phyloP scores from a whole-genome alignment of 176 grass and related monocot species.

The Ensete ventricosum region DNA sequence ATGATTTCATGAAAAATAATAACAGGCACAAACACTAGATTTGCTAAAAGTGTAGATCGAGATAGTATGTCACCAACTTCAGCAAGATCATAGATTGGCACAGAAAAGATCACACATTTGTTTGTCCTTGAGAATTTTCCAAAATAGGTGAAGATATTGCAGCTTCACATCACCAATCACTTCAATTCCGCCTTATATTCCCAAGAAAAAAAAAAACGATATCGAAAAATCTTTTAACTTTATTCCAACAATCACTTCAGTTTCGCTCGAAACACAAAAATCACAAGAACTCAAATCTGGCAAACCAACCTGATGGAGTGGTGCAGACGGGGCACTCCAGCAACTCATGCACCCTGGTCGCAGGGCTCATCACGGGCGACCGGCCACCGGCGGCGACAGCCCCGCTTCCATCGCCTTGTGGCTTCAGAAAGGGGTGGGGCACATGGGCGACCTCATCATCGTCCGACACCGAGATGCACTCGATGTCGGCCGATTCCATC shows the following conservation, averaged over 20 bases:
- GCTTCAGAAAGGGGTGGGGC: constrained; percentile 39
- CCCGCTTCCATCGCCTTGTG: constrained; percentile 8
- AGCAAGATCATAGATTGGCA: too few species aligned
- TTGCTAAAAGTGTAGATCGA: too few species aligned
- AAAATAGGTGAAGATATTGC: not conserved
- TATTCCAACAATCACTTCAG: constrained; percentile 9
- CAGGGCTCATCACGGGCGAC: constrained; percentile 23
- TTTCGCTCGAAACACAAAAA: not conserved
- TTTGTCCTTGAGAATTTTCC: too few species aligned
- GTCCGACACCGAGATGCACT: constrained; percentile 55
- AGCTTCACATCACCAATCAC: too few species aligned
- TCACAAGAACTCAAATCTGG: not conserved
- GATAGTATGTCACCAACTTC: too few species aligned
- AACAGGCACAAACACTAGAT: too few species aligned
- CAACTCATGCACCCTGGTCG: constrained; percentile 70
- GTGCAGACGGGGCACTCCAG: constrained; percentile 97
- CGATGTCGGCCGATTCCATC: constrained; percentile 57
- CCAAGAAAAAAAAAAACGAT: too few species aligned
- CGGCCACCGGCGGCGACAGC: not conserved
- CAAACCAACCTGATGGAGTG: constrained; percentile 51
- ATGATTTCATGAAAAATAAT: too few species aligned
- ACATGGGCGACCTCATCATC: constrained; percentile 16
- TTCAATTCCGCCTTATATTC: too few species aligned
- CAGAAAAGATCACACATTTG: too few species aligned
- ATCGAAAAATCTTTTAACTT: not conserved